A percentile compares a stretch with the other conserved stretches of the same genome.
Conservation (phyloP, 2,329 filamentous ascomycete species). For the Helotiales sp. region DNA sequence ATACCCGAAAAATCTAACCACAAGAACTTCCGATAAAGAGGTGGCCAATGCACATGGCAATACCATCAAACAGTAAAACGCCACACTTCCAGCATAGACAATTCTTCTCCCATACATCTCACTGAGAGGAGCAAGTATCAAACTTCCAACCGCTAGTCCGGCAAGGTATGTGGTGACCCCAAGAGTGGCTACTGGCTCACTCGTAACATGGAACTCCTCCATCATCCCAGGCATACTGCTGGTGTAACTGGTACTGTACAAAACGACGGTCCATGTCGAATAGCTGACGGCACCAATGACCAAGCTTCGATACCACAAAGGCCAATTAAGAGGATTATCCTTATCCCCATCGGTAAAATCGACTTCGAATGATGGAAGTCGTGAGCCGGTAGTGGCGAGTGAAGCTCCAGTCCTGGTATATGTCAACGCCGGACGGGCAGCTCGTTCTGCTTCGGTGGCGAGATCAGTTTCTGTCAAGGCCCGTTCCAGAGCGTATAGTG, state of each 20-base stretch:
- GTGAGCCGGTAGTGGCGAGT: constrained; percentile 50
- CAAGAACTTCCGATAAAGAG: constrained; percentile 70
- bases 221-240: constrained; percentile 72
- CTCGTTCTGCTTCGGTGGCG: constrained; percentile 48
- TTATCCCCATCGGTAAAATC: constrained; percentile 69
- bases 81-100: constrained; percentile 72
- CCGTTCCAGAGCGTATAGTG: constrained; percentile 47
- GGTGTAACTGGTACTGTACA: constrained; percentile 82
- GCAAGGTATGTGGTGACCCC: constrained; percentile 81
- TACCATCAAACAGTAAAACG: constrained; percentile 69
- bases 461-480: constrained; percentile 45
- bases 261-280: constrained; percentile 53
- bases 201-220: constrained; percentile 64
- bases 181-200: constrained; percentile 67
- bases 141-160: constrained; percentile 72
- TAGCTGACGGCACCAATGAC: constrained; percentile 46
- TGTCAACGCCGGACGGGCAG: constrained; percentile 44
- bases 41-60: constrained; percentile 74
- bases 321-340: constrained; percentile 72
- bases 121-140: constrained; percentile 75
- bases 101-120: constrained; percentile 71
- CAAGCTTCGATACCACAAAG: constrained; percentile 51
- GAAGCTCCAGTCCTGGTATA: constrained; percentile 50
- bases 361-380: constrained; percentile 69
- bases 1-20: constrained; percentile 74